phyloP scores from a whole-genome alignment of 495 filamentous ascomycete genomes.

The Penicillium malachiteum region DNA sequence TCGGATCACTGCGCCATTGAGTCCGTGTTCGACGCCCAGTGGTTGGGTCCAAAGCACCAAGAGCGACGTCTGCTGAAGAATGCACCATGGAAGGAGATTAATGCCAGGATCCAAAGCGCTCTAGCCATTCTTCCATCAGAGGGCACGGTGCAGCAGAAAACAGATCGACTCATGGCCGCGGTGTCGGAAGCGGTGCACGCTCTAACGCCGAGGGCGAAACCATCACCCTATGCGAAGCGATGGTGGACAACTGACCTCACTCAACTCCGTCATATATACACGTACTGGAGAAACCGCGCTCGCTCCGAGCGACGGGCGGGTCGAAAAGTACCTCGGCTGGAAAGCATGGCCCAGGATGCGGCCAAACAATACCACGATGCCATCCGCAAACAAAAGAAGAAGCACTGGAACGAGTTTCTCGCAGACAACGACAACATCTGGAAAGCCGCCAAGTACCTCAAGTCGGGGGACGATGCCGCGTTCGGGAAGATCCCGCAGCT shows the following conservation, averaged over 20 bases:
- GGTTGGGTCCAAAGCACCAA: conserved; percentile 8
- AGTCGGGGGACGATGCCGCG: conserved; percentile 16
- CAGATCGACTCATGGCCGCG: conserved; percentile 16
- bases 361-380: conserved; percentile 25
- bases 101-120: conserved; percentile 18
- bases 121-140: conserved; percentile 15
- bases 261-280: conserved; percentile 9
- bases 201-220: conserved; percentile 16
- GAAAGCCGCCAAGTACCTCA: conserved; percentile 26
- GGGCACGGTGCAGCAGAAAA: conserved; percentile 21
- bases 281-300: conserved; percentile 15
- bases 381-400: conserved; percentile 26
- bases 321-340: conserved; percentile 14
- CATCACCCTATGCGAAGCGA: conserved; percentile 16
- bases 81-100: conserved; percentile 28
- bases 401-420: conserved; percentile 26
- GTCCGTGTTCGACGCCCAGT: conserved; percentile 23
- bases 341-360: conserved; percentile 15
- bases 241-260: conserved; percentile 18
- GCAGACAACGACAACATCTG: conserved; percentile 25
- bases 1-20: conserved; percentile 35
- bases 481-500: conserved; percentile 20
- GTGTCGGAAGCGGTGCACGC: conserved; percentile 8
- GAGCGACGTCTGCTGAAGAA: conserved; percentile 31
- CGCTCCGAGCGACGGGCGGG: conserved; percentile 13